These are phyloP conservation scores for Pyricularia sp. DNA, from an alignment of 2,329 filamentous ascomycete species.

Conservation along the genomic window DNA sequence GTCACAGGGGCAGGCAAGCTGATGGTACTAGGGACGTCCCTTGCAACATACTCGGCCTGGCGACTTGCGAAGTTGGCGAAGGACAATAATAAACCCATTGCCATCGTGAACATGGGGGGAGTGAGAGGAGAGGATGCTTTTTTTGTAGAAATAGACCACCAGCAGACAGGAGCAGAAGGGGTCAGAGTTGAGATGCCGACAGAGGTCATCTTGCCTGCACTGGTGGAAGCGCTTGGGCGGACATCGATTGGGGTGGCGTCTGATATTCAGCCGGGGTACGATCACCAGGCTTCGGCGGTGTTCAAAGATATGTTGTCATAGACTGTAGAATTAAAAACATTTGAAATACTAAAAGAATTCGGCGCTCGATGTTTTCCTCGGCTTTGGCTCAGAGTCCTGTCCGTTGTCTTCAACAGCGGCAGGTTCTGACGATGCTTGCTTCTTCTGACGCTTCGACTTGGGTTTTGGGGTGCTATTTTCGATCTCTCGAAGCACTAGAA, in stretches of 20 bases:
- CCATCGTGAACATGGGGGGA: constrained; percentile 77
- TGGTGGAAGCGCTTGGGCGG: constrained; percentile 28
- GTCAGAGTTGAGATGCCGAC: constrained; percentile 46
- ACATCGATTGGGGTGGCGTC: background rate
- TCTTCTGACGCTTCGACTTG: background rate
- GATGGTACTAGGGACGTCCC: constrained; percentile 73
- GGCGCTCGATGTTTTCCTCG: constrained; percentile 9
- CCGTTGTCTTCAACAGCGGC: constrained; percentile 3
- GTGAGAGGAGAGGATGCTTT: constrained; percentile 67
- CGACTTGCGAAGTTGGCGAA: constrained; percentile 71
- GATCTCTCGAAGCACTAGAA: background rate
- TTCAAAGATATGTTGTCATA: constrained; percentile 51
- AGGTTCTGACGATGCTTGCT: background rate
- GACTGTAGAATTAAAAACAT: background rate
- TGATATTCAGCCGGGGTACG: background rate
- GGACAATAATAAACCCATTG: constrained; percentile 73
- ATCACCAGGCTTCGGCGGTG: constrained; percentile 18
- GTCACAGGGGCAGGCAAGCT: constrained; percentile 65
- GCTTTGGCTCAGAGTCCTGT: background rate
- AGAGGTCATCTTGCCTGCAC: constrained; percentile 41
- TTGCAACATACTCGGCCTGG: constrained; percentile 95
- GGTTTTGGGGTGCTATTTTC: background rate
- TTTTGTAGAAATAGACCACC: constrained; percentile 42
- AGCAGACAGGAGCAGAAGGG: constrained; percentile 35
- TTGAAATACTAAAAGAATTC: constrained; percentile 8